Conservation (phyloP, 1,284 basidiomycete species). For the Chalciporus sp. region DNA sequence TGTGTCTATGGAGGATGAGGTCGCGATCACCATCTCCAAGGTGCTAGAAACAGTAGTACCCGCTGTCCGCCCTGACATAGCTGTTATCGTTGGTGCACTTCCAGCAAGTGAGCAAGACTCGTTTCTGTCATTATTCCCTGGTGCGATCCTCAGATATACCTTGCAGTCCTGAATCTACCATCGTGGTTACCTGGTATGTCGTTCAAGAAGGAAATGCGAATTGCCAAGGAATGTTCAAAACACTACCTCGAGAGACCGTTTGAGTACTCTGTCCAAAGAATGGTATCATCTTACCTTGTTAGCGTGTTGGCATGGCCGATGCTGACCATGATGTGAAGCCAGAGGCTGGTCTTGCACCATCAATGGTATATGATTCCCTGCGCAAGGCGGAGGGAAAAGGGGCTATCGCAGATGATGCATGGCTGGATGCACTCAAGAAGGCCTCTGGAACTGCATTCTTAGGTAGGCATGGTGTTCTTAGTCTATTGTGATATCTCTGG, state of each 20-base stretch:
- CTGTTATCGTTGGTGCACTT: slow-evolving; percentile 25
- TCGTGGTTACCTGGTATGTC: slow-evolving; percentile 27
- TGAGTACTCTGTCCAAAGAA: slow-evolving; percentile 13
- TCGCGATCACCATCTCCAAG: slow-evolving; percentile 12
- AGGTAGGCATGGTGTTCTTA: slow-evolving; percentile 10
- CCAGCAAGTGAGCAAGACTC: slow-evolving; percentile 16
- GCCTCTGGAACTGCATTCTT: slow-evolving; percentile 26
- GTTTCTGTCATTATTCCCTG: no score
- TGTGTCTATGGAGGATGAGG: slow-evolving; percentile 14
- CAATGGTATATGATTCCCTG: slow-evolving; percentile 28
- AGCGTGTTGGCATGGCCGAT: neutral
- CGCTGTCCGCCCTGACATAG: slow-evolving; percentile 24
- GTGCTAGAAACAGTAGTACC: slow-evolving; percentile 8
- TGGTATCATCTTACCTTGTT: slow-evolving; percentile 9
- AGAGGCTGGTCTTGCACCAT: neutral
- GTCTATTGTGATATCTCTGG: no score
- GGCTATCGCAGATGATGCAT: neutral
- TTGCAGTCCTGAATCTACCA: slow-evolving; percentile 25
- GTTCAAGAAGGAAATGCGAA: slow-evolving; percentile 14
- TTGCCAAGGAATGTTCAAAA: slow-evolving; percentile 10
- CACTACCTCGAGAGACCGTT: slow-evolving; percentile 26
- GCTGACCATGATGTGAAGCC: neutral
- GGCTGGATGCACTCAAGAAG: slow-evolving; percentile 17
- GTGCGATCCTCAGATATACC: neutral
- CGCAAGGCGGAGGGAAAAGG: slow-evolving; percentile 6